Evolutionary conservation across 129 eudicot species (phyloP), one percentile per base, ranked within the genome.

Genomic region (Sambucus nigra): DNA sequence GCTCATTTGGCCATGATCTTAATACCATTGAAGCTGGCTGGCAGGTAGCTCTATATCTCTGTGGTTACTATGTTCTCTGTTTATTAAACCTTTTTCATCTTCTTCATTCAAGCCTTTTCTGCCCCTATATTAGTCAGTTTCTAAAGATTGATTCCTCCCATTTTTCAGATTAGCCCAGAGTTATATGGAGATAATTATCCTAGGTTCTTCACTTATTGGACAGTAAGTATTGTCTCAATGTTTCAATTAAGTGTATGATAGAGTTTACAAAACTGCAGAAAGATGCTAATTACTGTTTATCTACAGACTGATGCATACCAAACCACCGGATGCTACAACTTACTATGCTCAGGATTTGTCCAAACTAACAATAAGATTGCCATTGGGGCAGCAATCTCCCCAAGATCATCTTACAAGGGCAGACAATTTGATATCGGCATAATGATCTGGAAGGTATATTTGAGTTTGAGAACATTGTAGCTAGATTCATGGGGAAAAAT

Each of bases 21-120:
- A 89, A 89, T 69, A 89, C 98, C 47, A 88, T 89, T 57, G 98
- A 89, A 81, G 98, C 98, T 42, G 98, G 98, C 41, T 89, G 98
- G 98, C 98, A 89, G 97, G 97, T 80, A 69, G 48, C 56, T 60
- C 20, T 22, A 16, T 47, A 38, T 10, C 27, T 3, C 8, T 35
- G 11, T 6, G 39, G 15, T 12, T 10, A 51, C 18, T 61, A 3
- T 29, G 35, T 29, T 29, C 8, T 3, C 5, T 29, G 35, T 29
- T 29, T 4, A 29, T 29, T 29, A n/a, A n/a, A n/a, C n/a, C n/a
- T 8, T 29, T 29, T 29, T 31, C 5, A 35, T 12, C 42, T 35
- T 7, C 13, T 35, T 35, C 12, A 7, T 7, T 35, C 8, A 35
- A 35, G n/a, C n/a, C 42, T 35, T 35, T 29, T 4, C 8, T 29